A percentile compares a stretch with the other conserved stretches of the same genome.
Evolutionary conservation across 768 basidiomycete genomes (phyloP).

Genomic region (Leucocoprinus leucothites): DNA sequence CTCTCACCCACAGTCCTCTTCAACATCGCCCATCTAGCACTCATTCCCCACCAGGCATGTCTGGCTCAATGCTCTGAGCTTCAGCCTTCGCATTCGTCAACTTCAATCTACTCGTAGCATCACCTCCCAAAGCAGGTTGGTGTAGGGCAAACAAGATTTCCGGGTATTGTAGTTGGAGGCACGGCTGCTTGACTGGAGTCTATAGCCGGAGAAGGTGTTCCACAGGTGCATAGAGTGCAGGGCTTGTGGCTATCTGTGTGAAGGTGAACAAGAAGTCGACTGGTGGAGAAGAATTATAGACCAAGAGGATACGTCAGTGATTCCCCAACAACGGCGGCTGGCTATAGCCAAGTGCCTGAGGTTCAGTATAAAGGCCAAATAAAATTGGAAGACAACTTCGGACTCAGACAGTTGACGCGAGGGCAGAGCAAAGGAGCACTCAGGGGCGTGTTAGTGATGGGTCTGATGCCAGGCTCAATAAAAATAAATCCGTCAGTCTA

Average conservation of each 20-base stretch:
- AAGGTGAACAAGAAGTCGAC: constrained; percentile 17
- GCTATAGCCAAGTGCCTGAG: constrained; percentile 37
- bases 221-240: constrained; percentile 72
- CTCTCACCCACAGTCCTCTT: constrained; percentile 57
- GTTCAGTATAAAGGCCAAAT: neutral
- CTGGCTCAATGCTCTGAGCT: constrained; percentile 68
- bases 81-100: constrained; percentile 72
- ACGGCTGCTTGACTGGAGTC: neutral
- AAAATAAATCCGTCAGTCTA: neutral
- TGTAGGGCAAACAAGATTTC: constrained; percentile 46
- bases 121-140: constrained; percentile 32
- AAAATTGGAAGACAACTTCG: neutral
- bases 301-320: constrained; percentile 52
- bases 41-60: constrained; percentile 36
- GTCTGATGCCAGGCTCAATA: neutral
- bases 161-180: constrained; percentile 19
- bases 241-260: constrained; percentile 62
- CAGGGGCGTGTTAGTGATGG: neutral
- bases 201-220: constrained; percentile 38
- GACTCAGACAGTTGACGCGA: neutral
- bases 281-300: constrained; percentile 21
- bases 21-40: constrained; percentile 71
- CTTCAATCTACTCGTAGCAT: constrained; percentile 67
- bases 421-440: no score
- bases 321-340: constrained; percentile 47